Evolutionary conservation across 2,329 filamentous ascomycete genomes (phyloP).

Genomic region (Fusarium clavum): DNA sequence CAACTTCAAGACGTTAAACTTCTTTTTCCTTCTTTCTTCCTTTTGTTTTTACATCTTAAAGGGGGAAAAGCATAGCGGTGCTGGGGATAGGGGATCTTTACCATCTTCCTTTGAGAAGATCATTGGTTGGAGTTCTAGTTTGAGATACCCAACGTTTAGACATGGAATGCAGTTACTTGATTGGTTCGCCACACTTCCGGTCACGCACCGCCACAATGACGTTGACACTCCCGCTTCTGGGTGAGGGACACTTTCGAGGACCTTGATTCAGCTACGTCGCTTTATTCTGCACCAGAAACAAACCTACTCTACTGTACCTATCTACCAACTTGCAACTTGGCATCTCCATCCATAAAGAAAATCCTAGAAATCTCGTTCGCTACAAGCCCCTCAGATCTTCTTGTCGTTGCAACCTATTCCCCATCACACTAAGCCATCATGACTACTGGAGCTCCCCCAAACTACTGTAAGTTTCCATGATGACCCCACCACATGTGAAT

Average conservation of each 20-base stretch:
- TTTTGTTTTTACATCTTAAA: not conserved
- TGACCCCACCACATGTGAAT: conserved; percentile 25
- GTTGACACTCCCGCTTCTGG: conserved; percentile 45
- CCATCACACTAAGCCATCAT: conserved; percentile 43
- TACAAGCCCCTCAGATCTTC: conserved; percentile 13
- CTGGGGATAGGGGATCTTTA: conserved; percentile 1
- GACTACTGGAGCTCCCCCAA: conserved; percentile 59
- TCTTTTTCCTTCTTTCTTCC: not conserved
- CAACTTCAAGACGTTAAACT: not conserved
- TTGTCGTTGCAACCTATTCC: conserved; percentile 1
- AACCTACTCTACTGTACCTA: not conserved
- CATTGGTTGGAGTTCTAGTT: conserved; percentile 30
- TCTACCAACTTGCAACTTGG: conserved; percentile 23
- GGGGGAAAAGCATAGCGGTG: conserved; percentile 21
- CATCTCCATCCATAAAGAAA: conserved; percentile 10
- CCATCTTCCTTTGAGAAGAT: conserved; percentile 18
- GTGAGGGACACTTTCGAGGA: conserved; percentile 20
- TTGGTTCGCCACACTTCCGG: conserved; percentile 46
- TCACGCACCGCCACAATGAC: conserved; percentile 57
- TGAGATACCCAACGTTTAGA: conserved; percentile 35
- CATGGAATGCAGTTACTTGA: conserved; percentile 19
- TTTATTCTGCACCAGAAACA: conserved; percentile 3
- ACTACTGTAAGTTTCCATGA: conserved; percentile 65
- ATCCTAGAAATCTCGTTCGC: conserved; percentile 9
- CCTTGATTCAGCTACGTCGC: conserved; percentile 14